Base-by-base conservation (phyloP, 2,329 filamentous ascomycete species). In the Gnomoniopsis sp. region DNA sequence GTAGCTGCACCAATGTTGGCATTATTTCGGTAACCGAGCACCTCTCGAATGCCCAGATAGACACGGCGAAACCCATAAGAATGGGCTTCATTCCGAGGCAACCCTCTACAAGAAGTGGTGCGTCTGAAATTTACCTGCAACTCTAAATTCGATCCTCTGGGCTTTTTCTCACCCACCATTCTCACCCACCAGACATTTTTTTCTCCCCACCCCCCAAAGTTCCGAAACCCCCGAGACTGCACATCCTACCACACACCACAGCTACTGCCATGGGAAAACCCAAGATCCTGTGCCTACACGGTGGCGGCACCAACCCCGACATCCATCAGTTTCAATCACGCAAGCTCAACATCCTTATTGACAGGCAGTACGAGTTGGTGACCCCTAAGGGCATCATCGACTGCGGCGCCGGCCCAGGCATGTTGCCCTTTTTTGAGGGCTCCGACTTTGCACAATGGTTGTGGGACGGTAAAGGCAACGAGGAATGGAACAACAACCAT, bases 401-500 rank as follows among this genome's bases (percentile, higher is more conserved):
- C 49, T 57, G 55, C 30, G 55, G 55, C 21, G 41, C 55, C 15
- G 55, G 55, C 4, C 55, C 55, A 15, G 55, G 55, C 34, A 57
- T 57, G 55, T 44, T 57, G 19, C 55, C 55, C 12, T 57, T 57
- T 43, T 57, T 57, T 17, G 55, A 57, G 43, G 55, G 55, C 49
- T 53, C 49, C 11, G 55, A 57, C 43, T 57, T 57, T 21, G 49
- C 49, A 2, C 55, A 57, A 21, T 57, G 55, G 55, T 46, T 57
- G 12, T 57, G 55, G 55, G 55, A 57, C n/a, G 55, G 55, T 15
- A 57, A 57, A 49, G 55, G 55, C 22, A 48, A 47, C 43, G 55
- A 57, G 43, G 49, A 47, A 34, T 53, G 43, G 55, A 57, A 57
- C 43, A 34, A 36, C 30, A 15, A 21, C 17, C 41, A 90, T 70